Percentiles rank a stretch among this genome's conserved stretches.
Evolutionary conservation across 352 stramenopile species (phyloP).

Genomic region (Pythium rhizo-oryzae): DNA sequence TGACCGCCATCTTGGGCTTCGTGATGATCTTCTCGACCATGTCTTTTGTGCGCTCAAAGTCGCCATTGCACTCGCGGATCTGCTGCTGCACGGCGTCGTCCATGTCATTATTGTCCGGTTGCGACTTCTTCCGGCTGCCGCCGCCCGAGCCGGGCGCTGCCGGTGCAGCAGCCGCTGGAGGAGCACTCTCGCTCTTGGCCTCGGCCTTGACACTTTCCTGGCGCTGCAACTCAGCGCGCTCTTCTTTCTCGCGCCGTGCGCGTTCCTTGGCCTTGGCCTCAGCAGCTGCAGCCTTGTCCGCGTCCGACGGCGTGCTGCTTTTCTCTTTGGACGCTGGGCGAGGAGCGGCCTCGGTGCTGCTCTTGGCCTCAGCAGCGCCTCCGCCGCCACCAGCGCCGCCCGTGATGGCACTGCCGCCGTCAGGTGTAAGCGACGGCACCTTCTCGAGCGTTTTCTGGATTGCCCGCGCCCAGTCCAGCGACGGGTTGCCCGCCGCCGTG

Average conservation of each 20-base stretch:
- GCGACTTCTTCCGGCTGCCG: conserved; percentile 30
- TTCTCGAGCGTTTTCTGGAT: conserved; percentile 67
- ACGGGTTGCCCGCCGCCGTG: conserved; percentile 51
- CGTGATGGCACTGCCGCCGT: conserved; percentile 38
- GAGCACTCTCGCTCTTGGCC: conserved; percentile 38
- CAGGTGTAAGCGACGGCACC: conserved; percentile 60
- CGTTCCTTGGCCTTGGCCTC: conserved; percentile 62
- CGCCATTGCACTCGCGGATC: conserved; percentile 72
- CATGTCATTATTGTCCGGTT: conserved; percentile 50
- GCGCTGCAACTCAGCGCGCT: conserved; percentile 19
- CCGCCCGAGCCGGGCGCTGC: conserved; percentile 18
- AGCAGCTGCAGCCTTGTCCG: conserved; percentile 37
- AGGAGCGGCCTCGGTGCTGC: conserved; percentile 8
- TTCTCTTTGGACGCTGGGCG: conserved; percentile 52
- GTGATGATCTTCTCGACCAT: conserved; percentile 79
- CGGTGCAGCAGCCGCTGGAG: conserved; percentile 1
- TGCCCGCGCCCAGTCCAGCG: conserved; percentile 67
- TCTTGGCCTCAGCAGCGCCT: conserved; percentile 29
- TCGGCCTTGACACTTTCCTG: conserved; percentile 31
- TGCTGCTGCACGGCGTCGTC: conserved; percentile 55
- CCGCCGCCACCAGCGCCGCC: conserved; percentile 17
- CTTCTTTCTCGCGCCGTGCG: conserved; percentile 40
- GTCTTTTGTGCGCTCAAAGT: conserved; percentile 78
- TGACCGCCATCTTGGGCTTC: conserved; percentile 86
- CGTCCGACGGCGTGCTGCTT: conserved; percentile 26